A percentile compares a stretch with the other conserved stretches of the same genome.
Evolutionary conservation across 2,329 filamentous ascomycete species (phyloP).

Genomic region (Penicillium sumatraense): DNA sequence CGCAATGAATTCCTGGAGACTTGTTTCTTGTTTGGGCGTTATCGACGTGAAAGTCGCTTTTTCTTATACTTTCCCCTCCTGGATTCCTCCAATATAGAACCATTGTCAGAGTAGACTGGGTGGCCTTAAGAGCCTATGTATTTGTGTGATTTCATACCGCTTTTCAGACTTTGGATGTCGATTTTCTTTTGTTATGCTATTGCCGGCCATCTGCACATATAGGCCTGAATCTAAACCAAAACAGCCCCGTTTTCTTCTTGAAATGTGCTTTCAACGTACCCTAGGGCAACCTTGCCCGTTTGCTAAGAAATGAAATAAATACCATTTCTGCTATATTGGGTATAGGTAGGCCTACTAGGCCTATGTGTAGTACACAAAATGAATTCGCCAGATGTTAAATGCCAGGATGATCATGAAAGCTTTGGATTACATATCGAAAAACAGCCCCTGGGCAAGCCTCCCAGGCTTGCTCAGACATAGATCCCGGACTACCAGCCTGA

Average conservation of each 20-base stretch:
- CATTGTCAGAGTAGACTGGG: conserved; percentile 26
- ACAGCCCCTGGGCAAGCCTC: too few relatives aligned
- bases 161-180: conserved; percentile 15
- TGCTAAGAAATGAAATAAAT: too few relatives aligned
- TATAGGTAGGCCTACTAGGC: too few relatives aligned
- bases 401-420: too few relatives aligned
- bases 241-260: conserved; percentile 6
- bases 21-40: conserved; percentile 14
- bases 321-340: too few relatives aligned
- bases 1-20: conserved; percentile 23
- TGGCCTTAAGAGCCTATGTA: conserved; percentile 20
- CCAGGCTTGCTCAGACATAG: too few relatives aligned
- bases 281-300: too few relatives aligned
- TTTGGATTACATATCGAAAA: too few relatives aligned
- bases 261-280: not conserved
- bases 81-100: conserved; percentile 14
- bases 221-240: conserved; percentile 18
- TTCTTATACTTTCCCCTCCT: conserved; percentile 2
- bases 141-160: conserved; percentile 15
- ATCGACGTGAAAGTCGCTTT: conserved; percentile 12
- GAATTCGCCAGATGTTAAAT: too few relatives aligned
- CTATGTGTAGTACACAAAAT: too few relatives aligned
- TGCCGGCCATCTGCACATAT: conserved; percentile 33
- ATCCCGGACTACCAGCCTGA: too few relatives aligned
- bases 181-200: conserved; percentile 20